These are phyloP conservation scores for Calonectria hongkongensis DNA, from an alignment of 2,329 filamentous ascomycete genomes.

Conservation along the genomic window DNA sequence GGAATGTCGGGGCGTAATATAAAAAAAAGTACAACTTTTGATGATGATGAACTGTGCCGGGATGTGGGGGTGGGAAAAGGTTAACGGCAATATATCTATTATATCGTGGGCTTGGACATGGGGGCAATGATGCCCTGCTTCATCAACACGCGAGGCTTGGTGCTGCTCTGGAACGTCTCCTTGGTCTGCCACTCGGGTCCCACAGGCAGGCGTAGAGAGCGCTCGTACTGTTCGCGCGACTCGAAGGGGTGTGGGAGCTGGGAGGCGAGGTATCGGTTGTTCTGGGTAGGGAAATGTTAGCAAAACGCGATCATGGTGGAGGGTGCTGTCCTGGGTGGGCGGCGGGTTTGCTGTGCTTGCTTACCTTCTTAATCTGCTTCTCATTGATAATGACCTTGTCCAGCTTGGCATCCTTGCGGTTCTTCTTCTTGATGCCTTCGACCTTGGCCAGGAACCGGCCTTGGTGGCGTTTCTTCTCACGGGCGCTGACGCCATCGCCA, in stretches of 20 bases:
- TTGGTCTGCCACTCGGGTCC: conserved; percentile 98
- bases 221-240: conserved; percentile 90
- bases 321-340: not conserved
- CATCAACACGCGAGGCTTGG: conserved; percentile 91
- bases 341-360: conserved; percentile 35
- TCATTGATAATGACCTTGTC: conserved; percentile 94
- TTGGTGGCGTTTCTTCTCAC: conserved; percentile 78
- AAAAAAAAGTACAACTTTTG: conserved; percentile 35
- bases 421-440: conserved; percentile 83
- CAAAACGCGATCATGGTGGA: not conserved
- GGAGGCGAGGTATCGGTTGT: conserved; percentile 89
- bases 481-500: conserved; percentile 86
- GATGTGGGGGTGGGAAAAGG: not conserved
- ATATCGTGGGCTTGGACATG: conserved; percentile 83
- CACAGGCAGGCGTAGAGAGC: conserved; percentile 88
- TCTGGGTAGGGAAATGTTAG: conserved; percentile 67
- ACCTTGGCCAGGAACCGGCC: conserved; percentile 78
- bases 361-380: conserved; percentile 90
- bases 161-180: conserved; percentile 91
- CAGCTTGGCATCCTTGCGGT: conserved; percentile 88
- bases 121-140: conserved; percentile 94
- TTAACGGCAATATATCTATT: conserved; percentile 41
- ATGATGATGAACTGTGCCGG: conserved; percentile 4
- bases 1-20: not conserved
- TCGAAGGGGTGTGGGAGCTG: conserved; percentile 94